Evolutionary conservation across 2,329 filamentous ascomycete species (phyloP).

Genomic region (Stagonosporopsis vannaccii): DNA sequence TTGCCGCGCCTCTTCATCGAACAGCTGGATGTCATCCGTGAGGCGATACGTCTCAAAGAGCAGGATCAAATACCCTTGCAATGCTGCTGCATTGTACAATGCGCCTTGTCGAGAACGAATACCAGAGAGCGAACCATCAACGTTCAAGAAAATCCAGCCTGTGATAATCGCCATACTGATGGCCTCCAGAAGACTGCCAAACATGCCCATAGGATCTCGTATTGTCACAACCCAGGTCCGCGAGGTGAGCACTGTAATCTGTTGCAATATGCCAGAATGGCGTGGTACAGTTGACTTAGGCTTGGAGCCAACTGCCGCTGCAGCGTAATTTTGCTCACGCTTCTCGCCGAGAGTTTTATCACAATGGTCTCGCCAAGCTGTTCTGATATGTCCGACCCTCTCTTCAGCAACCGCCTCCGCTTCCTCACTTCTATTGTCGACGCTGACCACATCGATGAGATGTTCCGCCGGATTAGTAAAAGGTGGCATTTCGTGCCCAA

Average conservation of each 20-base stretch:
- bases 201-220: constrained; percentile 79
- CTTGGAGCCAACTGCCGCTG: constrained; percentile 2
- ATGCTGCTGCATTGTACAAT: constrained; percentile 72
- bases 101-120: constrained; percentile 78
- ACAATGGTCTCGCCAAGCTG: constrained; percentile 61
- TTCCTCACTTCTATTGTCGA: constrained; percentile 74
- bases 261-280: constrained; percentile 66
- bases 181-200: constrained; percentile 73
- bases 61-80: constrained; percentile 79
- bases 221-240: constrained; percentile 75
- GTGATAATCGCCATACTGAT: constrained; percentile 74
- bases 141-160: constrained; percentile 75
- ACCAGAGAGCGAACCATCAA: constrained; percentile 71
- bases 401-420: constrained; percentile 66
- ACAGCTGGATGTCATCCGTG: constrained; percentile 76
- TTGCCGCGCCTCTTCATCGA: constrained; percentile 77
- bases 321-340: not conserved
- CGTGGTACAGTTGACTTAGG: constrained; percentile 37
- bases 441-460: constrained; percentile 75
- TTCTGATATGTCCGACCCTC: constrained; percentile 68
- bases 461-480: constrained; percentile 83
- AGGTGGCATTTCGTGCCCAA: constrained; percentile 68
- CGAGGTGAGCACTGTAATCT: constrained; percentile 70
- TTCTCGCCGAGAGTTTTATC: constrained; percentile 25
- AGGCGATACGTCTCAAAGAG: constrained; percentile 79